Evolutionary conservation across 495 filamentous ascomycete species (phyloP), one percentile per base, ranked within the genome.

Genomic region (Hypoxylon lienhwacheense): DNA sequence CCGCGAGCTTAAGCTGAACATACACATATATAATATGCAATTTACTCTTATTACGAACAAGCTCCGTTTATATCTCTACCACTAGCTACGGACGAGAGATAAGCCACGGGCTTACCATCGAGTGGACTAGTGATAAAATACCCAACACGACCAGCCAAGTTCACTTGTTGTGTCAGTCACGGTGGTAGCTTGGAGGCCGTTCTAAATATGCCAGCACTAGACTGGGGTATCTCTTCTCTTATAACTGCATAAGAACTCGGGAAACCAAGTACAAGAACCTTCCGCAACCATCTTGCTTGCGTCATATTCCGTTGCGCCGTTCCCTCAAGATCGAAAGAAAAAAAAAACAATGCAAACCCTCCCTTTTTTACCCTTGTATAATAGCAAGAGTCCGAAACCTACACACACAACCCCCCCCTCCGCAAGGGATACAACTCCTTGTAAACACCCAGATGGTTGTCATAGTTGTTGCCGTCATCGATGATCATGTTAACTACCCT

Each of bases 241-340:
- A 51, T 61, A 52, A 42, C 52, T 52, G 47, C 50, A 34, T 52
- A 44, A 33, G 41, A 20, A 39, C 22, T 55, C 47, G 44, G 34
- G 39, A 45, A 40, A 53, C n/a, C n/a, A n/a, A n/a, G n/a, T 24
- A 52, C 46, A 55, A 61, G 52, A 47, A 61, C 51, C 51, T 47
- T 55, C 58, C 47, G 59, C 48, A 63, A 49, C 59, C 49, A 26
- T 58, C 47, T 44, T 53, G 43, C 53, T 53, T 32, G 50, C 45
- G 47, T 63, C 53, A 39, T 63, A 63, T 53, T 63, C 59, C 59
- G 43, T 57, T 57, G 50, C 59, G 59, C 59, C 59, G 52, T 63
- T 50, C 47, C 59, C 59, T 49, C 21, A 57, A 52, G 17, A 56
- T 44, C 33, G 48, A 53, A 53, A n/a, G n/a, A 51, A 49, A 49